Evolutionary conservation across 176 grass and related monocot genomes (phyloP), one percentile per base, ranked within the genome.

Genomic region (Pontederia crassipes): DNA sequence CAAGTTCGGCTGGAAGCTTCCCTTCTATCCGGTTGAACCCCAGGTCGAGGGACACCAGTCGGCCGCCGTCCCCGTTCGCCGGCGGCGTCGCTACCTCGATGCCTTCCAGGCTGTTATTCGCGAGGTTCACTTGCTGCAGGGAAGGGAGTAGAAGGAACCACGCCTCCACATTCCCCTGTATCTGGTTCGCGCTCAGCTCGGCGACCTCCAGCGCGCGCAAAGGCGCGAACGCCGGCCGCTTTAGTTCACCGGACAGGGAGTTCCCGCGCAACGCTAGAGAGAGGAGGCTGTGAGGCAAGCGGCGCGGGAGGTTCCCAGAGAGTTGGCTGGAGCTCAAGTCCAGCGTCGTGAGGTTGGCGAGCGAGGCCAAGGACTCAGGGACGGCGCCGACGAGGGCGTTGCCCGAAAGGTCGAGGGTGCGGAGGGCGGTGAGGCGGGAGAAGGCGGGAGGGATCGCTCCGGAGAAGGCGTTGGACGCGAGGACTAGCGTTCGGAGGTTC

Each of bases 101-200:
- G 54, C 1, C 8, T 9, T n/a, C 16, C 1, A 56, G 17, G 54
- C 54, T 56, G 11, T 56, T 56, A 24, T 56, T 56, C 54, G 54
- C 54, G 15, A 56, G 54, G 54, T 56, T 20, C 16, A 56, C 54
- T 15, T 56, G 54, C 54, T 56, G 54, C 54, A 56, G 20, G 0
- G 54, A 56, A 20, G 54, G 54, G 16, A 56, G 54, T 17, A 56
- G 54, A 56, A 56, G 20, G 54, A 56, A 56, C 54, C 54, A 56
- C 1, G 17, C 54, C 8, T 56, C 54, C n/a, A 56, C 6, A 4
- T 56, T 56, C 54, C 54, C 54, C 6, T 56, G 13, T 1, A 56
- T n/a, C 17, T 15, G 54, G 54, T 56, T 56, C 15, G 54, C 54
- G 17, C 17, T 20, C 54, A 56, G 11, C 14, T 56, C 54, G 8